Percentiles rank a stretch among this genome's conserved stretches.
Evolutionary conservation across 768 basidiomycete species (phyloP).

Genomic region (Pleurotus giganteus): DNA sequence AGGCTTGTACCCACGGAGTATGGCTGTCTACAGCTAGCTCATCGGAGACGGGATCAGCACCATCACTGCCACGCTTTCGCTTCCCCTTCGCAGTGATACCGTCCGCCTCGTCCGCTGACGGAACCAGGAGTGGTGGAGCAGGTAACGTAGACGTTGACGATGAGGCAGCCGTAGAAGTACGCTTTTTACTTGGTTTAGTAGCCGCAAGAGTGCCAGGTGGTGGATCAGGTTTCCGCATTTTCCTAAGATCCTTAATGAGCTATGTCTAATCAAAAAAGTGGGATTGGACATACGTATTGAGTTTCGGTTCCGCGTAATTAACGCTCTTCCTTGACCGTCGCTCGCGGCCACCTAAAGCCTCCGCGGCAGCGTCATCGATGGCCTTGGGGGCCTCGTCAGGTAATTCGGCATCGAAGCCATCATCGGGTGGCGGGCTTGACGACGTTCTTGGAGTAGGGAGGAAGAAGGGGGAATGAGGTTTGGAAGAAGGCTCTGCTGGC

Average conservation of each 20-base stretch:
- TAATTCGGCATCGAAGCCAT: slow-evolving; percentile 28
- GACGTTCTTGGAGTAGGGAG: slow-evolving; percentile 53
- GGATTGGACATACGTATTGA: slow-evolving; percentile 67
- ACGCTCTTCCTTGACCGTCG: slow-evolving; percentile 70
- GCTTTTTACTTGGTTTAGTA: slow-evolving; percentile 37
- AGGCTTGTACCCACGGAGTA: slow-evolving; percentile 32
- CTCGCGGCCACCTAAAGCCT: slow-evolving; percentile 44
- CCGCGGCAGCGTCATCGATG: slow-evolving; percentile 5
- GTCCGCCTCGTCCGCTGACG: slow-evolving; percentile 14
- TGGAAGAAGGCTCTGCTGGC: background rate
- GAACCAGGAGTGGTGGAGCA: slow-evolving; percentile 24
- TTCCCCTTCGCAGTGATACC: slow-evolving; percentile 19
- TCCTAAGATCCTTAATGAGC: slow-evolving; percentile 39
- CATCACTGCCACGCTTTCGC: slow-evolving; percentile 16
- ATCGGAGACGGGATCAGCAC: slow-evolving; percentile 9
- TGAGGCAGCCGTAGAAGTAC: slow-evolving; percentile 41
- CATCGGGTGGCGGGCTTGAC: slow-evolving; percentile 36
- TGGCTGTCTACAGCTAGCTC: slow-evolving; percentile 21
- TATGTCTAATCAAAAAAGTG: slow-evolving; percentile 11
- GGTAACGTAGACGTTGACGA: slow-evolving; percentile 28
- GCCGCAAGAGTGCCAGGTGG: slow-evolving; percentile 33
- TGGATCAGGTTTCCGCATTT: slow-evolving; percentile 86
- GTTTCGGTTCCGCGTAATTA: slow-evolving; percentile 85
- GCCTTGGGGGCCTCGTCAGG: slow-evolving; percentile 13
- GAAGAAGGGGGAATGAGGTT: background rate